phyloP scores from a whole-genome alignment of 371 early-diverging fungal species.

The Catenaria anguillulae region DNA sequence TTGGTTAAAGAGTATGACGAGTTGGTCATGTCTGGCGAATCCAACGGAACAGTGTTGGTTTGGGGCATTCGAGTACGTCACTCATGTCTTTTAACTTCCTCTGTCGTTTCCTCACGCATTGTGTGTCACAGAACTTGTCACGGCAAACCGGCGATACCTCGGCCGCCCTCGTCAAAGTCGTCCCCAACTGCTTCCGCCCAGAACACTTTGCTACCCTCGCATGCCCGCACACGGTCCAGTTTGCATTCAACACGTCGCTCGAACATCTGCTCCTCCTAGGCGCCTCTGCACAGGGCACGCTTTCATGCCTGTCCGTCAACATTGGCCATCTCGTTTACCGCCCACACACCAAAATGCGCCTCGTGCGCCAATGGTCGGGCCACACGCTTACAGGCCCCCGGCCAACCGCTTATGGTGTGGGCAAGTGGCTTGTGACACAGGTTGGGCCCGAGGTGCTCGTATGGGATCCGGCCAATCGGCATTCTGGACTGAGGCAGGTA shows the following conservation, averaged over 20 bases:
- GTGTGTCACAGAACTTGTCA: conserved; percentile 12
- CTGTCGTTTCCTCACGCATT: background rate
- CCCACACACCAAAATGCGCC: background rate
- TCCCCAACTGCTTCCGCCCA: conserved; percentile 2
- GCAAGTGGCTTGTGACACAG: background rate
- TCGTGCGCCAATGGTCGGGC: background rate
- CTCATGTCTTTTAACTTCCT: background rate
- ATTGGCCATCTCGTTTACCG: background rate
- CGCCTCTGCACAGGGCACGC: background rate
- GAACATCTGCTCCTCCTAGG: background rate
- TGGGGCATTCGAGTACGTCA: conserved; percentile 77
- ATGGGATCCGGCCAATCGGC: background rate
- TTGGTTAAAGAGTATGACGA: conserved; percentile 59
- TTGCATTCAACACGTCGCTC: background rate
- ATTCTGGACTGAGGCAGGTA: background rate
- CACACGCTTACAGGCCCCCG: background rate
- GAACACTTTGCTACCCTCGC: background rate
- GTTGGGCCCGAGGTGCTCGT: background rate
- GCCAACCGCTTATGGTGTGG: background rate
- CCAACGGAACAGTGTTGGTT: conserved; percentile 52
- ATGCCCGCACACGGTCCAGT: background rate
- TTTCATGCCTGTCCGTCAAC: background rate
- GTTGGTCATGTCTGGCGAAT: conserved; percentile 49
- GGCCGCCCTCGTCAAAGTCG: conserved; percentile 12
- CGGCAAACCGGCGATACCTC: no score